These are phyloP conservation scores for Cunninghamia lanceolata DNA, from an alignment of 75 land plant genomes.

Conservation along the genomic window DNA sequence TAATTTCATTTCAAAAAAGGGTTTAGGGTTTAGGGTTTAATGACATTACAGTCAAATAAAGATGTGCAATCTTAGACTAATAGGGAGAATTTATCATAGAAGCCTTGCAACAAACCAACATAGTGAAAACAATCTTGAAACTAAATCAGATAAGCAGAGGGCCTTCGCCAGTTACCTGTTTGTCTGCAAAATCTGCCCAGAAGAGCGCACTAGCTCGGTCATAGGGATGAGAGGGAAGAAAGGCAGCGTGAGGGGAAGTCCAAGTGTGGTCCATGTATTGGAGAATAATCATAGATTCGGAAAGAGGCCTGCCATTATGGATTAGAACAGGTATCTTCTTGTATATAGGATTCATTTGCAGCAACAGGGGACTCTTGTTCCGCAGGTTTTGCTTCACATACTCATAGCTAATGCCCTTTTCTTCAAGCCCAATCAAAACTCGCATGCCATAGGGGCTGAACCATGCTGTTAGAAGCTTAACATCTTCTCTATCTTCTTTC, in stretches of 20 bases:
- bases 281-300: slow-evolving; percentile 30
- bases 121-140: too few species aligned
- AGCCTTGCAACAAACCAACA: too few species aligned
- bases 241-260: slow-evolving; percentile 1
- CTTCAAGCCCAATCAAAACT: slow-evolving; percentile 20
- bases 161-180: slow-evolving; percentile 19
- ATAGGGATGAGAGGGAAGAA: slow-evolving; percentile 44
- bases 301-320: not conserved
- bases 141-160: too few species aligned
- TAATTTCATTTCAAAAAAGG: too few species aligned
- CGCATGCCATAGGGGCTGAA: slow-evolving; percentile 26
- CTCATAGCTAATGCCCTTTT: slow-evolving; percentile 26
- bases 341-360: slow-evolving; percentile 44
- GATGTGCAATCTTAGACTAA: too few species aligned
- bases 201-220: slow-evolving; percentile 42
- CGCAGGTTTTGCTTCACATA: slow-evolving; percentile 23
- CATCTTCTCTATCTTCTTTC: not conserved
- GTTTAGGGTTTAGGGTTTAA: too few species aligned
- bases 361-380: slow-evolving; percentile 37
- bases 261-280: slow-evolving; percentile 39
- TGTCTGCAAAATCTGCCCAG: slow-evolving; percentile 44
- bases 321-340: slow-evolving; percentile 36
- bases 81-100: too few species aligned
- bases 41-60: too few species aligned
- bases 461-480: slow-evolving; percentile 16